Conservation (phyloP, 2,329 filamentous ascomycete species). For the Colletotrichum plurivorum region DNA sequence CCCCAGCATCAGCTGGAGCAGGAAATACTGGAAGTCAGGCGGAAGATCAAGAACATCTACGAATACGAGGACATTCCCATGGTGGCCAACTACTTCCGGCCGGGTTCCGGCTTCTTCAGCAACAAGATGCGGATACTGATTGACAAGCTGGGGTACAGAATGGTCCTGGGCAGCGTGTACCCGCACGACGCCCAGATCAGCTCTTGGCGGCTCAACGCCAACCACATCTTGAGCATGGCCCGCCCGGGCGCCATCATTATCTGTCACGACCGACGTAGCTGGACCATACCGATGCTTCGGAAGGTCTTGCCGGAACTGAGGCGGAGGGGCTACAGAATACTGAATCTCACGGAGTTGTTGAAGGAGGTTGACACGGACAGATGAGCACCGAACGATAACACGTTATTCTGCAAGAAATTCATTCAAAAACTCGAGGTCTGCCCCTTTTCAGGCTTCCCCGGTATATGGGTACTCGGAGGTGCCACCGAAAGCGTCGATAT, state of each 20-base stretch:
- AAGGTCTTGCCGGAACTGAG: slow-evolving; percentile 80
- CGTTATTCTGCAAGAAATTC: background rate
- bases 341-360: slow-evolving; percentile 79
- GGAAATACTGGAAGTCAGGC: slow-evolving; percentile 77
- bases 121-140: slow-evolving; percentile 75
- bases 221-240: slow-evolving; percentile 85
- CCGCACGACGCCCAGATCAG: slow-evolving; percentile 92
- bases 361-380: slow-evolving; percentile 48
- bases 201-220: slow-evolving; percentile 78
- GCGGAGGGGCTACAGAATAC: slow-evolving; percentile 77
- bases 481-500: background rate
- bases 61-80: slow-evolving; percentile 55
- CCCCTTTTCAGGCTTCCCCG: too few relatives aligned
- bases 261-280: slow-evolving; percentile 86
- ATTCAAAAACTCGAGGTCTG: too few relatives aligned
- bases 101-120: slow-evolving; percentile 88
- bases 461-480: background rate
- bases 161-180: slow-evolving; percentile 89
- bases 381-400: slow-evolving; percentile 8
- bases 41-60: slow-evolving; percentile 71
- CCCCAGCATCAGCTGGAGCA: slow-evolving; percentile 68
- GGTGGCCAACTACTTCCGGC: slow-evolving; percentile 80
- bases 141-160: slow-evolving; percentile 73
- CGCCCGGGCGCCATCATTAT: slow-evolving; percentile 84
- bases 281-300: slow-evolving; percentile 85